These are phyloP conservation scores for Penicillium sp. DNA, from an alignment of 2,329 filamentous ascomycete species.

Conservation along the genomic window DNA sequence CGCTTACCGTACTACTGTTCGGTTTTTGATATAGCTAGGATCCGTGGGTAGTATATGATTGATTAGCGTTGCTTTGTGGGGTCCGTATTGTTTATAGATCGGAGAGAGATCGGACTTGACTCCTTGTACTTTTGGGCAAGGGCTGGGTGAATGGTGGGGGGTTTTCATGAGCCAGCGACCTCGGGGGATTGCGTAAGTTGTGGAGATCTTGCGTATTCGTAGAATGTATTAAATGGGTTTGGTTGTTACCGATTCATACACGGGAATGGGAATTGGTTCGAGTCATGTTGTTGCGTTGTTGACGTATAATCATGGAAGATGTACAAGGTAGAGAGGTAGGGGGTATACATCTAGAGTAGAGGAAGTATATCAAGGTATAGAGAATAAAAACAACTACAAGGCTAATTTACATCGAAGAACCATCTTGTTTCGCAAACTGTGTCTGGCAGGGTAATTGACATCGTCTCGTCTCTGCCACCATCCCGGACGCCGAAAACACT, in stretches of 20 bases:
- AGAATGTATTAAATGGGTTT: neutral
- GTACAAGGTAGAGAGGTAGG: neutral
- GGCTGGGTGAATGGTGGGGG: neutral
- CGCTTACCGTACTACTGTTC: neutral
- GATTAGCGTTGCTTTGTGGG: neutral
- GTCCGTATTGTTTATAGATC: neutral
- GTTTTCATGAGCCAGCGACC: neutral
- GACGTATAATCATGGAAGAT: neutral
- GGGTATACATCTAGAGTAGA: neutral
- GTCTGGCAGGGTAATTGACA: neutral
- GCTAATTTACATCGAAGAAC: conserved; percentile 7
- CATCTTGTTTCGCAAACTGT: conserved; percentile 6
- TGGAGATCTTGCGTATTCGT: neutral
- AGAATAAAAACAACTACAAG: neutral
- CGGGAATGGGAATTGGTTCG: neutral
- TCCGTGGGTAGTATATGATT: neutral
- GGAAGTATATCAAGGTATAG: neutral
- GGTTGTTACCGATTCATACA: no score
- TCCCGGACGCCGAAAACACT: conserved; percentile 13
- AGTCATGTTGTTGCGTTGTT: neutral
- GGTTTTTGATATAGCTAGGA: neutral
- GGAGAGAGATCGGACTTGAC: neutral
- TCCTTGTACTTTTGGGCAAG: neutral
- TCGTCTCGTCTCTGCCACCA: neutral
- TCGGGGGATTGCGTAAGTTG: neutral